These are phyloP conservation scores for Aspergillus conjunctus DNA, from an alignment of 495 filamentous ascomycete genomes.

Conservation along the genomic window DNA sequence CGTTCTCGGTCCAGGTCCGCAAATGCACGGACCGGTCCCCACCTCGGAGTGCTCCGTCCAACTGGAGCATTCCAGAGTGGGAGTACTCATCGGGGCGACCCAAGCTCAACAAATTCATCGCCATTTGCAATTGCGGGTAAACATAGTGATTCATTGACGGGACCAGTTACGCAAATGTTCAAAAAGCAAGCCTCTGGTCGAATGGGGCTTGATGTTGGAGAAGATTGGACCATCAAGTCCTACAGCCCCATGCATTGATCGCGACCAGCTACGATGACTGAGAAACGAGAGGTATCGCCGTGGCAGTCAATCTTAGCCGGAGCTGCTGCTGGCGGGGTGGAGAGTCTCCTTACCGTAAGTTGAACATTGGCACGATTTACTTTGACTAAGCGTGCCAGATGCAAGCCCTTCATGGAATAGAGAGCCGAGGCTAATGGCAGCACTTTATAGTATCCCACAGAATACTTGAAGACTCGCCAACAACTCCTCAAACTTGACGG, in stretches of 20 bases:
- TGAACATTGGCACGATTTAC: too few species aligned
- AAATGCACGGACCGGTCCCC: neutral
- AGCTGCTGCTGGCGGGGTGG: conserved; percentile 24
- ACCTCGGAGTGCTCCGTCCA: conserved; percentile 3
- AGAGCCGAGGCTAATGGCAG: neutral
- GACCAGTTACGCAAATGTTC: neutral
- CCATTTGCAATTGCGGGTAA: neutral
- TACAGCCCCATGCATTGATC: neutral
- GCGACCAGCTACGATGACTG: neutral
- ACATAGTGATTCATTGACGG: neutral
- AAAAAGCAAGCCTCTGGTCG: neutral
- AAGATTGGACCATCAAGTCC: neutral
- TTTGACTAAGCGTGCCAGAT: too few species aligned
- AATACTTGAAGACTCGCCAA: conserved; percentile 30
- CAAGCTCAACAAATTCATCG: neutral
- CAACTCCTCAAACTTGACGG: conserved; percentile 15
- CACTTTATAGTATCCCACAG: conserved; percentile 22
- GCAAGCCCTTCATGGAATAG: neutral
- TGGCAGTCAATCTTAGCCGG: conserved; percentile 32
- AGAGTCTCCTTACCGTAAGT: conserved; percentile 25
- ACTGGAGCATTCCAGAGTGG: neutral
- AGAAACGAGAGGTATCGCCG: conserved; percentile 14
- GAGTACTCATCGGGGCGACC: neutral
- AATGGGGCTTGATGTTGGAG: neutral
- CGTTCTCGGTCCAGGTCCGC: neutral